Base-by-base conservation (phyloP, 1,284 basidiomycete species). In the Naganishia cerealis region DNA sequence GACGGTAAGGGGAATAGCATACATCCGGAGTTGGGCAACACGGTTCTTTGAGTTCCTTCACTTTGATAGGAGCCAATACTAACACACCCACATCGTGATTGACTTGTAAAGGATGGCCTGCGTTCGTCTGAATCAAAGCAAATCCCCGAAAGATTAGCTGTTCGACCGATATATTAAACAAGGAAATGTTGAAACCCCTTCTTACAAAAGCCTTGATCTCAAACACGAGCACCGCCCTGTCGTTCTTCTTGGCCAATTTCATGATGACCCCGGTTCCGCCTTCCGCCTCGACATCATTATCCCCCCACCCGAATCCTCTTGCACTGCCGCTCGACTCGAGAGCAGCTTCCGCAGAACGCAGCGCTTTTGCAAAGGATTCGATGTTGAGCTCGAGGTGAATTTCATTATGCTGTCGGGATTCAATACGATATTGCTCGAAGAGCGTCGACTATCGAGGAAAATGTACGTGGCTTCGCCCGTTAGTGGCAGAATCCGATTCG, bases 11-110 rank as follows among this genome's bases (percentile, higher is more conserved):
- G 29, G 54, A 71, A 10, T 1, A 71, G 77, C 86, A 68, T 73
- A 93, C 93, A 75, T 95, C 90, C 8, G 92, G 91, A 53, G 90
- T 88, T 0, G 93, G 92, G 78, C 92, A 94, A 72, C 91, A 78
- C 0, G 92, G 93, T 77, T 95, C 92, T 21, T 83, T 84, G 66
- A 95, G 83, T 69, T 85, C 86, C 21, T 85, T 86, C 16, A 91
- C 87, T 67, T 94, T 89, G 0, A 83, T 81, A 0, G 88, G 87
- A 57, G 87, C 86, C 81, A 93, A 83, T 7, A 96, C 87, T 61
- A 90, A 75, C 40, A 82, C 78, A 24, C 77, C 75, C 38, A 83
- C 74, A 65, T 81, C 80, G 70, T 83, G 82, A 1, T 74, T 74
- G 66, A 82, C 79, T 3, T 72, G 67, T 66, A 81, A 73, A 0